Base-by-base conservation (phyloP, 495 filamentous ascomycete species). In the Cryomyces minteri region DNA sequence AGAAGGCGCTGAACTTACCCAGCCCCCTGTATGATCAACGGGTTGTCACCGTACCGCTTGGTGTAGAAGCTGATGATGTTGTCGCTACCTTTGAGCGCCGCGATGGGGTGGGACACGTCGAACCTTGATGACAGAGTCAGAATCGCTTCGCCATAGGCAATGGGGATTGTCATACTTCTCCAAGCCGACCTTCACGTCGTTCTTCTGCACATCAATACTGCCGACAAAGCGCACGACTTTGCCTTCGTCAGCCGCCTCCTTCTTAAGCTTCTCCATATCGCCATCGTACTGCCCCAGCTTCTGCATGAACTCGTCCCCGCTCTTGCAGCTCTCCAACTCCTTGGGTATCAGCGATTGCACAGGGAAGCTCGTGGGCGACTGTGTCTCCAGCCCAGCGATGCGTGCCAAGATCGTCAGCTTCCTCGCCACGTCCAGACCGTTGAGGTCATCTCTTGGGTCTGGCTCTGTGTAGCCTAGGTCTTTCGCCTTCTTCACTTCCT, bases 41-140 rank as follows among this genome's bases (percentile, higher is more conserved):
- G 84, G 59, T 87, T 92, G 48, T 67, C 68, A 36, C 84, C 85
- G 58, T 98, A 96, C 54, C 90, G 74, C 68, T 88, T 80, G 39
- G 90, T 95, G 63, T 90, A 93, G 71, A 98, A 94, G 70, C 77
- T 90, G 56, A 98, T 90, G 58, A 95, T 88, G 67, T 96, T 96
- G 59, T 94, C 90, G 62, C 86, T 94, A 34, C 90, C 90, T 70
- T 93, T 92, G 46, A 96, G 67, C 33, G 82, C 81, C 31, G 88
- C 90, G 62, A 96, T 92, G 31, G 90, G 79, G 56, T 83, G 80
- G 31, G 48, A 54, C 14, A 49, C 44, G 46, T 64, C 60, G 44
- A 65, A 65, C 41, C 48, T 50, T 38, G 30, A 31, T 12, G 14
- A 31, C 9, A 30, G 32, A 33, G 40, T 39, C 30, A 41, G 37